phyloP scores from a whole-genome alignment of 2,329 filamentous ascomycete species.

The Periconia sp. region DNA sequence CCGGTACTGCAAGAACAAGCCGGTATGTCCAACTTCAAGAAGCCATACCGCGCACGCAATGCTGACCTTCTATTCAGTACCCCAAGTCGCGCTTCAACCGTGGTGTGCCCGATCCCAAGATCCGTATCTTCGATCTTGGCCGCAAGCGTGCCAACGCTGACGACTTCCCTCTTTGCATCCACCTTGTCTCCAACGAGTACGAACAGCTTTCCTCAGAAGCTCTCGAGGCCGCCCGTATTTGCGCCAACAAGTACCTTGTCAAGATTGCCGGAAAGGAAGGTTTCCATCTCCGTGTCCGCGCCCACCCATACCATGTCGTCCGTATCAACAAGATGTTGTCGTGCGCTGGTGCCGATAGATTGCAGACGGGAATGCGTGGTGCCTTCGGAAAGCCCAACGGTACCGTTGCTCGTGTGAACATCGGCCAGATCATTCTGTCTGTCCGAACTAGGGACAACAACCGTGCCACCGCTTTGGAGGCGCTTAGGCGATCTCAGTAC shows the following conservation, averaged over 20 bases:
- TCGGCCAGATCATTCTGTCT: constrained; percentile 97
- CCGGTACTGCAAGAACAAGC: constrained; percentile 99
- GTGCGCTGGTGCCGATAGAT: constrained; percentile 99
- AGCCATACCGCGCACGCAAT: constrained; percentile 25
- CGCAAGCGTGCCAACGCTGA: constrained; percentile 98
- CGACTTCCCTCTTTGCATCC: constrained; percentile 97
- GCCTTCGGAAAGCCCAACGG: constrained; percentile 99
- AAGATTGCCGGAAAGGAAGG: constrained; percentile 71
- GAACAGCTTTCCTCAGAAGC: constrained; percentile 99
- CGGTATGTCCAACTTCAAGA: constrained; percentile 49
- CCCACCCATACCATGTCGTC: constrained; percentile 99
- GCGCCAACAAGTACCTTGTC: constrained; percentile 95
- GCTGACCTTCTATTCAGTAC: constrained; percentile 65
- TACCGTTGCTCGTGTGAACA: constrained; percentile 99
- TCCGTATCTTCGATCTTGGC: constrained; percentile 98
- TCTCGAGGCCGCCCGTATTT: constrained; percentile 99
- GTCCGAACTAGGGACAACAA: constrained; percentile 95
- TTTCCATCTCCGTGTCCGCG: constrained; percentile 74
- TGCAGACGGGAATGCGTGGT: constrained; percentile 99
- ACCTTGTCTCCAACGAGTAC: constrained; percentile 99
- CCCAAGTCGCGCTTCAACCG: constrained; percentile 99
- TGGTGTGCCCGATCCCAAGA: constrained; percentile 82
- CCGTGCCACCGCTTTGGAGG: constrained; percentile 93
- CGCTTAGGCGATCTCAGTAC: constrained; percentile 98
- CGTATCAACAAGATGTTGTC: constrained; percentile 99